Conservation (phyloP, 202 grass and related monocot genomes). For the Setaria italica region DNA sequence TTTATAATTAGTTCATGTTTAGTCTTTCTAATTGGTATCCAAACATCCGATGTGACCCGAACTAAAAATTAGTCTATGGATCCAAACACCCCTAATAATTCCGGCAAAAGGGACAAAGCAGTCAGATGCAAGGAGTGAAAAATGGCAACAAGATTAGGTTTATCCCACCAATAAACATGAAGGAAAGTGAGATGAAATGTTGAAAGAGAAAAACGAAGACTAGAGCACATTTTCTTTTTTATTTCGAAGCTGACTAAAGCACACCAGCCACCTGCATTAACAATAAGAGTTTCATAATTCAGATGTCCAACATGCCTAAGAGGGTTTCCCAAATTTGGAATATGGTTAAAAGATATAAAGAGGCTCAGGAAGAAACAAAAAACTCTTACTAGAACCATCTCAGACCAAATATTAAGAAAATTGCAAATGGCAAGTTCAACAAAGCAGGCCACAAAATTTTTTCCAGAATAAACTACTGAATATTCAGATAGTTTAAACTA, state of each 20-base stretch:
- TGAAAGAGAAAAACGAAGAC: not conserved
- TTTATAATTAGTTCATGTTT: too few relatives aligned
- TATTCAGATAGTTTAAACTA: too few relatives aligned
- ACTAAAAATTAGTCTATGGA: too few relatives aligned
- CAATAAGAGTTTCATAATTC: too few relatives aligned
- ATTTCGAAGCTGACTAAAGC: not conserved
- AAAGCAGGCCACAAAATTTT: slow-evolving; percentile 31
- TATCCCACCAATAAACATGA: slow-evolving; percentile 5
- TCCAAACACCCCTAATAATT: not conserved
- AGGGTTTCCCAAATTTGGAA: too few relatives aligned
- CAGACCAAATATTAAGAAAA: slow-evolving; percentile 60
- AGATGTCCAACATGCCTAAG: too few relatives aligned
- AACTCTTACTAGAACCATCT: slow-evolving; percentile 59
- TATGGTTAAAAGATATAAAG: too few relatives aligned
- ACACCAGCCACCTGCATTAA: not conserved
- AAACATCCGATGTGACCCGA: too few relatives aligned
- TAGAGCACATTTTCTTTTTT: too few relatives aligned
- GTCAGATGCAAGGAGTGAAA: slow-evolving; percentile 71
- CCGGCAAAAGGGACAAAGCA: slow-evolving; percentile 83
- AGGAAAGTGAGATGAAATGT: slow-evolving; percentile 1
- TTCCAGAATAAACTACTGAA: too few relatives aligned
- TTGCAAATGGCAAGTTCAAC: slow-evolving; percentile 88
- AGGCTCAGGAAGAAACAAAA: not conserved
- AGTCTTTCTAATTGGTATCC: too few relatives aligned
- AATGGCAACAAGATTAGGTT: slow-evolving; percentile 61